Evolutionary conservation across 2,329 filamentous ascomycete species (phyloP).

Genomic region (Arachnopeziza araneosa): DNA sequence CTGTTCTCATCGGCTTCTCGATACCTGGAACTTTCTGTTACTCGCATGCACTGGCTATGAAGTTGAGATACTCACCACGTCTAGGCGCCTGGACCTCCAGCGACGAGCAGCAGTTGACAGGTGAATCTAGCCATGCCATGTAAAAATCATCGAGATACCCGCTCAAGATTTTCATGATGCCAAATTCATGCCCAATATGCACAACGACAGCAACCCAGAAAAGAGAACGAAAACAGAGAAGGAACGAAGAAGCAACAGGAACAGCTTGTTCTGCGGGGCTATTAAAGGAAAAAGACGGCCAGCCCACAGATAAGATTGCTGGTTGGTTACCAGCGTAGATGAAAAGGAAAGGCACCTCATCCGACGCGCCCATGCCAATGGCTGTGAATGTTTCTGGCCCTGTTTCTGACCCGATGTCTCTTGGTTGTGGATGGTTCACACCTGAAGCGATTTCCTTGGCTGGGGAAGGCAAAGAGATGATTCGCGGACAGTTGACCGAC

Average conservation of each 20-base stretch:
- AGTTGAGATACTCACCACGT: not conserved
- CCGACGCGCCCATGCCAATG: not conserved
- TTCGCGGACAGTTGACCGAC: not conserved
- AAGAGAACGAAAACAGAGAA: not conserved
- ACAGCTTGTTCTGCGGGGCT: not conserved
- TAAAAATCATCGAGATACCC: conserved; percentile 30
- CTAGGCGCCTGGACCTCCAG: conserved; percentile 15
- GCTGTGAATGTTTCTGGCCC: not conserved
- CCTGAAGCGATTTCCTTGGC: not conserved
- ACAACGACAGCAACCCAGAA: not conserved
- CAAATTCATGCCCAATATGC: conserved; percentile 16
- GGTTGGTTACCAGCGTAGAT: not conserved
- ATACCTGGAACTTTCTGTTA: not conserved
- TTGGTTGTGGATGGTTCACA: not conserved
- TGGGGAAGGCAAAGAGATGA: not conserved
- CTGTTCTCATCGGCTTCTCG: conserved; percentile 20
- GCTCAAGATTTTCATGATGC: conserved; percentile 28
- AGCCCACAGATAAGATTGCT: not conserved
- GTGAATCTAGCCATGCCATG: conserved; percentile 23
- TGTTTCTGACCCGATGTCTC: not conserved
- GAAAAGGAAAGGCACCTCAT: not conserved
- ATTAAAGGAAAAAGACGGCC: not conserved
- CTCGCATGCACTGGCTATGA: not conserved
- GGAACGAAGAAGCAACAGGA: not conserved
- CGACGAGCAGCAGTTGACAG: conserved; percentile 26